phyloP scores from a whole-genome alignment of 2,329 filamentous ascomycete genomes.

The Cladobotryum protrusum region DNA sequence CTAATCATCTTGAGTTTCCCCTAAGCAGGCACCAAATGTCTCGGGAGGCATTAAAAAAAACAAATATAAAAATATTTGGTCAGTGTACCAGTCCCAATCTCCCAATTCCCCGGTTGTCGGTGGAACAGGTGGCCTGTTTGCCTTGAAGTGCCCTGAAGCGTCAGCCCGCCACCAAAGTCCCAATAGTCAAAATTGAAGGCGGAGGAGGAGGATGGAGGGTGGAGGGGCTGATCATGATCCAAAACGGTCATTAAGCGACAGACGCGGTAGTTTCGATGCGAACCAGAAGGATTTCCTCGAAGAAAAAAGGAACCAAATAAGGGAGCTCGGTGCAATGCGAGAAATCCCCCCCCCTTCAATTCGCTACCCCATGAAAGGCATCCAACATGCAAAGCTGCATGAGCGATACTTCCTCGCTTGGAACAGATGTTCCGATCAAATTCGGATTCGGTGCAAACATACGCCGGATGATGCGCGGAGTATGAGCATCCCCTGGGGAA shows the following conservation, averaged over 20 bases:
- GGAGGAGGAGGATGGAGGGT: neutral
- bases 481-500: too few relatives aligned
- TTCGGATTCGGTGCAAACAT: neutral
- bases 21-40: too few relatives aligned
- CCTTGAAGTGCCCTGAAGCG: neutral
- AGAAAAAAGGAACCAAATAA: slow-evolving; percentile 1
- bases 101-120: neutral
- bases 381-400: too few relatives aligned
- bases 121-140: neutral
- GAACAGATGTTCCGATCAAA: too few relatives aligned
- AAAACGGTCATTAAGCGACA: slow-evolving; percentile 7
- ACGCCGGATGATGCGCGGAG: neutral
- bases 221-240: neutral
- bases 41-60: too few relatives aligned
- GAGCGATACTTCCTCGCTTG: too few relatives aligned
- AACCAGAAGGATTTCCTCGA: neutral
- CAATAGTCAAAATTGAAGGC: neutral
- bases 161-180: slow-evolving; percentile 7
- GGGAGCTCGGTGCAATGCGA: neutral
- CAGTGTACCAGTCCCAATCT: too few relatives aligned
- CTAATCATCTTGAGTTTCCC: too few relatives aligned
- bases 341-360: too few relatives aligned
- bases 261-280: neutral
- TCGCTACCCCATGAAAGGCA: too few relatives aligned
- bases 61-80: too few relatives aligned